These are phyloP conservation scores for Extremus antarcticus DNA, from an alignment of 495 filamentous ascomycete genomes.

Conservation along the genomic window DNA sequence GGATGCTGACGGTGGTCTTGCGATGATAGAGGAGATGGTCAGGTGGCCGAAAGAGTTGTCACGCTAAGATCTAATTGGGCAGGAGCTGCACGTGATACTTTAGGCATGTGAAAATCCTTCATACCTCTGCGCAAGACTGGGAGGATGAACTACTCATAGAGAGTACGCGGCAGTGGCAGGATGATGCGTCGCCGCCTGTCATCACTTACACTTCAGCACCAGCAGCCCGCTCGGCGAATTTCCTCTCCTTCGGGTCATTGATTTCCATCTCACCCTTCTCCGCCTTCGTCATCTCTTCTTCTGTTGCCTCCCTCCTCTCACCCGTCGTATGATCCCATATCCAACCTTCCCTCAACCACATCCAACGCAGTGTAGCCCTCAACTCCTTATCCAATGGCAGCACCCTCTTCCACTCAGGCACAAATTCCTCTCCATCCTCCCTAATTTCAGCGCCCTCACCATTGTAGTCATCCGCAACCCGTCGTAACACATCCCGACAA, in stretches of 20 bases:
- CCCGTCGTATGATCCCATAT: conserved; percentile 69
- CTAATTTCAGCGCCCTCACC: conserved; percentile 30
- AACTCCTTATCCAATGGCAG: conserved; percentile 81
- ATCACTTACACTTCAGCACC: neutral
- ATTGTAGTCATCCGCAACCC: conserved; percentile 49
- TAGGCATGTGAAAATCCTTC: no score
- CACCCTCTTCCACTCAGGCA: conserved; percentile 75
- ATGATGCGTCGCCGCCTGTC: no score
- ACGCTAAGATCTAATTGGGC: no score
- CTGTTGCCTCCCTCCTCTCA: conserved; percentile 34
- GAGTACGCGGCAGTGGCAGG: no score
- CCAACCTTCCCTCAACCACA: conserved; percentile 82
- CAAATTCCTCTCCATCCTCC: conserved; percentile 21
- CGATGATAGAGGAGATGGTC: no score
- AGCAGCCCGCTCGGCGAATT: conserved; percentile 12
- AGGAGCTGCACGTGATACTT: no score
- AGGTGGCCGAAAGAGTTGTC: no score
- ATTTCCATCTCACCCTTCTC: conserved; percentile 14
- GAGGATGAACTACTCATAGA: no score
- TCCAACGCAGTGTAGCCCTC: conserved; percentile 74
- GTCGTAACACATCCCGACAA: conserved; percentile 68
- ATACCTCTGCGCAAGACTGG: no score
- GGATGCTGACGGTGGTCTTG: no score
- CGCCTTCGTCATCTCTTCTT: conserved; percentile 18
- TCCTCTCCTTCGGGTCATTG: conserved; percentile 7